Evolutionary conservation across 2,329 filamentous ascomycete species (phyloP), one percentile per base, ranked within the genome.

Genomic region (Cercospora beticola): DNA sequence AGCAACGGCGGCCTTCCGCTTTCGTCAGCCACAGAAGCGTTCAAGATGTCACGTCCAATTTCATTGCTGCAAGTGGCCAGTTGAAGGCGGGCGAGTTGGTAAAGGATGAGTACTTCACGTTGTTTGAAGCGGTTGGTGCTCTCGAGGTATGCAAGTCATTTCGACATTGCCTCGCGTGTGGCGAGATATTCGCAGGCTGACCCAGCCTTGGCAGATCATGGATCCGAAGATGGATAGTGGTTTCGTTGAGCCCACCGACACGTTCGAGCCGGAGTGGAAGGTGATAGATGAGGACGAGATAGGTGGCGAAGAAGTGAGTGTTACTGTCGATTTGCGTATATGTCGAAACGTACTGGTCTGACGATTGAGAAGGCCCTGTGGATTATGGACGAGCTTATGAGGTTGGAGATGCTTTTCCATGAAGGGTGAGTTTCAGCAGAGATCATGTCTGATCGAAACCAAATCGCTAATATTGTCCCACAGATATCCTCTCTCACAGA

Each of bases 201-300:
- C 8, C 16, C 58, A n/a, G 12, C 63, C 49, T 54, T 54, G 49
- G 49, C 76, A 99, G 95, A 97, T 99, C 75, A 97, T 97, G 92
- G 95, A 99, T 77, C 90, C 92, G 0, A 99, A 98, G 81, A 99
- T 99, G 95, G 95, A 99, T 80, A 97, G 93, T 77, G 95, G 95
- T 30, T 93, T 90, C 72, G 84, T 96, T 6, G 86, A 88, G 21
- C 88, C 90, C 7, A 91, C 90, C 31, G 92, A 97, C 76, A 88
- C 89, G n/a, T 86, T 94, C 36, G 92, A 97, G 68, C 90, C 94
- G 71, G 86, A 91, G 62, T 77, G 77, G 62, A 73, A 77, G 60
- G 73, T 74, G 12, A 64, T 68, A 31, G 62, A 58, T 12, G 63
- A 67, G 16, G 70, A 74, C 18, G 56, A 66, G 16, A 69, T 73